These are phyloP conservation scores for Tetrapisispora fleetii DNA, from an alignment of 805 yeast genomes.

Conservation along the genomic window DNA sequence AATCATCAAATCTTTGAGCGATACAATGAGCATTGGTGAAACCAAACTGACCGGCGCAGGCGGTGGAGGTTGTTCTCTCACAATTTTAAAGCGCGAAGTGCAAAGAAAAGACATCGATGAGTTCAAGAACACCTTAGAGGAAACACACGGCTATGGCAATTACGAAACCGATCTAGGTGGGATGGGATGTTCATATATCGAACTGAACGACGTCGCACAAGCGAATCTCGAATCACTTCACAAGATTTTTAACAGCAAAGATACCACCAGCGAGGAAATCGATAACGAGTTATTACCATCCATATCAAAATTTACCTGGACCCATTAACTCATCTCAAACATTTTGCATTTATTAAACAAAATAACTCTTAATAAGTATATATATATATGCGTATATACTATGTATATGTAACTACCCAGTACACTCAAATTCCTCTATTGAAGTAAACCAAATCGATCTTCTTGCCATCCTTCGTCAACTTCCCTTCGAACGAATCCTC, in stretches of 20 bases:
- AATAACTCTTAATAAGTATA: background rate
- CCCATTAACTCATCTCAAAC: background rate
- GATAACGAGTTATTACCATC: conserved; percentile 13
- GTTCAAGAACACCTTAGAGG: conserved; percentile 26
- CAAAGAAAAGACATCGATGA: conserved; percentile 29
- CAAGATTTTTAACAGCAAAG: conserved; percentile 7
- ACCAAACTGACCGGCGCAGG: conserved; percentile 98
- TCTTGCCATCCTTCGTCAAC: conserved; percentile 51
- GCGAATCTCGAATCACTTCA: conserved; percentile 3
- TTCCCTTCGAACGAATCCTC: conserved; percentile 56
- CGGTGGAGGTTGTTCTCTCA: conserved; percentile 97
- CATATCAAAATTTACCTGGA: conserved; percentile 11
- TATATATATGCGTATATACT: background rate
- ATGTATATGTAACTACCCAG: background rate
- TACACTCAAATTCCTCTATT: conserved; percentile 75
- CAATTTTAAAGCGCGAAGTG: conserved; percentile 48
- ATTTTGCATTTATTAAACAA: background rate
- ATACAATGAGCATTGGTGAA: conserved; percentile 57
- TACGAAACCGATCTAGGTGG: conserved; percentile 83
- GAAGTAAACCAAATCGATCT: conserved; percentile 58
- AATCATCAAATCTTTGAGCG: conserved; percentile 55
- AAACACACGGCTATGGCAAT: conserved; percentile 51
- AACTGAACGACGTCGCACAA: conserved; percentile 5
- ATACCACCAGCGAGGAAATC: conserved; percentile 7
- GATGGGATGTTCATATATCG: conserved; percentile 44